Evolutionary conservation across 2,329 filamentous ascomycete genomes (phyloP).

Genomic region (Pestalotiopsis fici): DNA sequence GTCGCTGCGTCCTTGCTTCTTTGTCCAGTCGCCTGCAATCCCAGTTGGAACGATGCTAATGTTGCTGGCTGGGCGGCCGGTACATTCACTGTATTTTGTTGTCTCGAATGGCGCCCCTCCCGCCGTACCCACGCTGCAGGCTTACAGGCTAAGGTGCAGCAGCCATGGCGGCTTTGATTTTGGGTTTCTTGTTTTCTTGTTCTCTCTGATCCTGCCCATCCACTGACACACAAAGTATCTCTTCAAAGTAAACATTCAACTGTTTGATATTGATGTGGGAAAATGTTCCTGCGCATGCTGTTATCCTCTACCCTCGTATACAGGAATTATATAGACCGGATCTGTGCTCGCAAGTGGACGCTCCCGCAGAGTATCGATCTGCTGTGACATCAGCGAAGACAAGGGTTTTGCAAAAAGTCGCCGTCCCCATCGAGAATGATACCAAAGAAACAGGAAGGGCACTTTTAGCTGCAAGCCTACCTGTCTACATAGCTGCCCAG

Average conservation of each 20-base stretch:
- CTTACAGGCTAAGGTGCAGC: neutral
- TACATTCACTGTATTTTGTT: no score
- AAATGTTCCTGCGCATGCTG: neutral
- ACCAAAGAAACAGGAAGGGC: neutral
- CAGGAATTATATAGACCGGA: neutral
- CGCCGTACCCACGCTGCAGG: neutral
- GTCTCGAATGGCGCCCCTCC: neutral
- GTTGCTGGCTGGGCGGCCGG: neutral
- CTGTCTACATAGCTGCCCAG: neutral
- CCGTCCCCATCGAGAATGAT: neutral
- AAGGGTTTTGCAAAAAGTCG: neutral
- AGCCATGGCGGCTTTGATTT: neutral
- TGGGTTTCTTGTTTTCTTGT: neutral
- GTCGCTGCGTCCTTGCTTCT: neutral
- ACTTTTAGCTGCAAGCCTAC: neutral
- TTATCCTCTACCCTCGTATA: neutral
- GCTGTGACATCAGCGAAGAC: neutral
- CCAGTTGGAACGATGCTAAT: neutral
- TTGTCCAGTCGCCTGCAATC: neutral
- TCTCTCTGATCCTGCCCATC: neutral
- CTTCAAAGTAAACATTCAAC: neutral
- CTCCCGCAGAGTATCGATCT: neutral
- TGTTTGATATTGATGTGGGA: neutral
- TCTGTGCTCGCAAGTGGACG: neutral
- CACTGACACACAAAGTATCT: neutral